Evolutionary conservation across 805 yeast genomes (phyloP).

Genomic region (Kodamaea hsintzibuensis): DNA sequence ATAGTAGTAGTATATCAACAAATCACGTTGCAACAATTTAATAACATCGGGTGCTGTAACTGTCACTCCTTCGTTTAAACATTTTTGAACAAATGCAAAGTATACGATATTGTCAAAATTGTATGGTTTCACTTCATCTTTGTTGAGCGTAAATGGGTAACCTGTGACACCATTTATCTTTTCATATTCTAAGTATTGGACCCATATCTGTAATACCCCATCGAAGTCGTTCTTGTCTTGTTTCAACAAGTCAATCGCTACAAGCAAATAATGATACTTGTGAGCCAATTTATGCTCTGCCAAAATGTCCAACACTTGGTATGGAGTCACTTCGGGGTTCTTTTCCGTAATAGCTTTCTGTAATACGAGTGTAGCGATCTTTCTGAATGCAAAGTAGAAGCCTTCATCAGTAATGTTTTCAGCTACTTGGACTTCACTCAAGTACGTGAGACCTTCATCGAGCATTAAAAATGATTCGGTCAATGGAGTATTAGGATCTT

Average conservation of each 20-base stretch:
- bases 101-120: conserved; percentile 28
- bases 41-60: conserved; percentile 25
- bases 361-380: conserved; percentile 23
- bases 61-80: conserved; percentile 23
- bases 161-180: not conserved
- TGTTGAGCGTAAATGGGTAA: conserved; percentile 6
- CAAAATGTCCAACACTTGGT: conserved; percentile 29
- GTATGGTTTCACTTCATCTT: conserved; percentile 14
- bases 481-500: conserved; percentile 18
- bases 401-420: conserved; percentile 31
- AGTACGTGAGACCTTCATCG: conserved; percentile 41
- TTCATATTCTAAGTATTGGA: conserved; percentile 30
- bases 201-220: conserved; percentile 34
- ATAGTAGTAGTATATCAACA: conserved; percentile 20
- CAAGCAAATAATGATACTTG: conserved; percentile 28
- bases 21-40: conserved; percentile 28
- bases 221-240: conserved; percentile 18
- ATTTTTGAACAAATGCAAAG: conserved; percentile 36
- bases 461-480: conserved; percentile 37
- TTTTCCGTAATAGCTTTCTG: conserved; percentile 18
- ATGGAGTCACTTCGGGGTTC: conserved; percentile 11
- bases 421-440: conserved; percentile 36
- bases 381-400: conserved; percentile 29
- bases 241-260: conserved; percentile 21
- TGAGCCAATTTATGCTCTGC: conserved; percentile 34